phyloP scores from a whole-genome alignment of 768 basidiomycete genomes.

The Psilocybe sp. region DNA sequence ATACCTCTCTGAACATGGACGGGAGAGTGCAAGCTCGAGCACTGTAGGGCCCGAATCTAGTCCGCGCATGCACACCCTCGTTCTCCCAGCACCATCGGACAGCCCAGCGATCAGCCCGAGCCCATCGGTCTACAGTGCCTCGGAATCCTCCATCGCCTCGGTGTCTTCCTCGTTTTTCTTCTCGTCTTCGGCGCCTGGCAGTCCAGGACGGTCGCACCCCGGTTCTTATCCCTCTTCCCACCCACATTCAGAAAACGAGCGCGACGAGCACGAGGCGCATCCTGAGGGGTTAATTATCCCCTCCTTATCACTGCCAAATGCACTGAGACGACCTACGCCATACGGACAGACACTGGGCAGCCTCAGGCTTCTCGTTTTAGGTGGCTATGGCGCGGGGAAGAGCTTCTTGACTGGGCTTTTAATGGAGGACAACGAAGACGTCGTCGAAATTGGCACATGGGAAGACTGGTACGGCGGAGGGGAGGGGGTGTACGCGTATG shows the following conservation, averaged over 20 bases:
- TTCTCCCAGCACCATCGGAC: constrained; percentile 54
- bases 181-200: constrained; percentile 63
- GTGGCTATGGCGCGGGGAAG: constrained; percentile 39
- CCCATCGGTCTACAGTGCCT: constrained; percentile 20
- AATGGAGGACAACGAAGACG: constrained; percentile 63
- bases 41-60: not conserved
- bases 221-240: constrained; percentile 34
- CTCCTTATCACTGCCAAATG: constrained; percentile 58
- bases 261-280: constrained; percentile 13
- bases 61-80: constrained; percentile 18
- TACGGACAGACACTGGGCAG: constrained; percentile 70
- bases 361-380: constrained; percentile 54
- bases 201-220: constrained; percentile 52
- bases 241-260: constrained; percentile 27
- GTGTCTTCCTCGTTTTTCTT: constrained; percentile 77
- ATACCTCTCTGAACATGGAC: no score
- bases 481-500: constrained; percentile 22
- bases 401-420: constrained; percentile 46
- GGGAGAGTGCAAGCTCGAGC: no score
- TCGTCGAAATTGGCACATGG: constrained; percentile 62
- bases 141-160: constrained; percentile 63
- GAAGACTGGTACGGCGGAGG: constrained; percentile 35
- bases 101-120: constrained; percentile 40
- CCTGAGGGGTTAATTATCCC: constrained; percentile 66
- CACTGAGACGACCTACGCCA: constrained; percentile 61